These are phyloP conservation scores for Tricholoma flavovirens DNA, from an alignment of 768 basidiomycete genomes.

Conservation along the genomic window DNA sequence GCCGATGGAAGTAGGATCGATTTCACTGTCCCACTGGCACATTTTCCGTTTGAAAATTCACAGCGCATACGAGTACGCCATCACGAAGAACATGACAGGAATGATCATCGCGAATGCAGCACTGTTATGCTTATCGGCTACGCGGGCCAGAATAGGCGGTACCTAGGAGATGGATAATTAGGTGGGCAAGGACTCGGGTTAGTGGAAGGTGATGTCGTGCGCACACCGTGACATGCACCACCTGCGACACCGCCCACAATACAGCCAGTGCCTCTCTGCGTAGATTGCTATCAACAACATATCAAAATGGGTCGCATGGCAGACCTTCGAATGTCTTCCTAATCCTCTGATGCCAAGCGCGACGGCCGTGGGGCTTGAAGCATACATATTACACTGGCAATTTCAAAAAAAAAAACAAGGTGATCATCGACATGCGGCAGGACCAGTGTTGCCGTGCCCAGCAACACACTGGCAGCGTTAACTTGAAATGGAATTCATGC, in stretches of 20 bases:
- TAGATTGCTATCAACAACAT: background rate
- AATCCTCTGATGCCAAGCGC: slow-evolving; percentile 28
- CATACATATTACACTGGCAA: no score
- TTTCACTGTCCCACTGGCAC: no score
- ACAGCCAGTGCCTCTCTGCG: slow-evolving; percentile 25
- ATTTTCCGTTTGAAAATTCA: no score
- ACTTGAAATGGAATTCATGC: no score
- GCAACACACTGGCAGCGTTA: slow-evolving; percentile 23
- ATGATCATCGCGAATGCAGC: slow-evolving; percentile 31
- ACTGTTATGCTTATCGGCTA: slow-evolving; percentile 25
- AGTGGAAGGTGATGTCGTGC: no score
- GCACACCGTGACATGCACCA: slow-evolving; percentile 27
- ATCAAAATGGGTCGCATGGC: background rate
- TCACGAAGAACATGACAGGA: slow-evolving; percentile 25
- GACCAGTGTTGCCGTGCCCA: slow-evolving; percentile 23
- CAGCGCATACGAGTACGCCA: slow-evolving; percentile 23
- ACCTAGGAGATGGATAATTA: slow-evolving; percentile 10
- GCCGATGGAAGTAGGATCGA: no score
- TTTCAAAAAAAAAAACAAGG: slow-evolving; percentile 31
- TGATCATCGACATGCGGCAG: slow-evolving; percentile 27
- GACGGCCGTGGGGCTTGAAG: slow-evolving; percentile 32
- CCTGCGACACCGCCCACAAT: slow-evolving; percentile 29
- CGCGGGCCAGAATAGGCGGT: slow-evolving; percentile 25
- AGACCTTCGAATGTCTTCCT: slow-evolving; percentile 26
- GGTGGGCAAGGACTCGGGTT: no score